These are phyloP conservation scores for Daucus carota DNA, from an alignment of 129 eudicot species.

Conservation along the genomic window DNA sequence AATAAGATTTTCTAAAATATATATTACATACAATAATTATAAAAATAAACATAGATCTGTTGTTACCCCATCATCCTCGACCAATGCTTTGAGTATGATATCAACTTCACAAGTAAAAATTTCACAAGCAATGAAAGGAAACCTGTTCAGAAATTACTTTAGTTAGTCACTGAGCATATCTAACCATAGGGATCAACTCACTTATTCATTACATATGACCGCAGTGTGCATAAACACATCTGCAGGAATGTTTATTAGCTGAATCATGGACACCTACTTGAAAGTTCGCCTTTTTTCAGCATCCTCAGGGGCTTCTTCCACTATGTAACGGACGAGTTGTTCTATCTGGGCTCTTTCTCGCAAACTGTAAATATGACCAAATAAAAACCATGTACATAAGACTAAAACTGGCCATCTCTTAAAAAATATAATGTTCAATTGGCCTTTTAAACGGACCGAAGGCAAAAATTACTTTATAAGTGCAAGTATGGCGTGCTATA, in stretches of 20 bases:
- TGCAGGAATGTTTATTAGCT: conserved; percentile 9
- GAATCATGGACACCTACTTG: conserved; percentile 47
- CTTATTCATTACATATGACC: not conserved
- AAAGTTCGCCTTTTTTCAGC: conserved; percentile 66
- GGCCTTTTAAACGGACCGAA: not conserved
- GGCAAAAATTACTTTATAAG: not conserved
- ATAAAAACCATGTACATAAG: not conserved
- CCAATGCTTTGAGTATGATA: conserved; percentile 76
- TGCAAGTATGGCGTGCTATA: too few species aligned
- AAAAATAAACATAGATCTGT: conserved; percentile 3
- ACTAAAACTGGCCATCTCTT: too few species aligned
- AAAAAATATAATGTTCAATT: too few species aligned
- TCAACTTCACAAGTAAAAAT: conserved; percentile 96
- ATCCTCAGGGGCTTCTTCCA: conserved; percentile 88
- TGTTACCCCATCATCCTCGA: conserved; percentile 88
- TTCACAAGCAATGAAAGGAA: conserved; percentile 94
- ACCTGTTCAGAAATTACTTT: conserved; percentile 34
- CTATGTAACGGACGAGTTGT: conserved; percentile 69
- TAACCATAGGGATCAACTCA: not conserved
- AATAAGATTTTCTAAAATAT: not conserved
- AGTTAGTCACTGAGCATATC: not conserved
- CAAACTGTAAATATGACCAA: conserved; percentile 44
- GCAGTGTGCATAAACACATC: conserved; percentile 12
- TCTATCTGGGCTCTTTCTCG: conserved; percentile 69
- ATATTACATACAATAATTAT: not conserved